phyloP scores from a whole-genome alignment of 371 early-diverging fungal species.

The Actinomucor elegans region DNA sequence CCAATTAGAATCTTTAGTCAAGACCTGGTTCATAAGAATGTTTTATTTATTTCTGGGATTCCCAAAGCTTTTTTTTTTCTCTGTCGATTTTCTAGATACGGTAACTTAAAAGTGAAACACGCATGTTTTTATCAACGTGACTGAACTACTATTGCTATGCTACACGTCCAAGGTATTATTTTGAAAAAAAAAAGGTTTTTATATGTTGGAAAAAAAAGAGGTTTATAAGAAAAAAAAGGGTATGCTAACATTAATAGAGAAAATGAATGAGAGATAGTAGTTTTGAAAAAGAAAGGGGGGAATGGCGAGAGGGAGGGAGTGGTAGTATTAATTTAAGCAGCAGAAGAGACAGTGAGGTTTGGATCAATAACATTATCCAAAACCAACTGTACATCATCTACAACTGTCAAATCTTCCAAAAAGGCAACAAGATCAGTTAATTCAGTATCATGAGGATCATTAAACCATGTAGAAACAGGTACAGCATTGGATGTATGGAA shows the following conservation, averaged over 20 bases:
- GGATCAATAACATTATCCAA: constrained; percentile 55
- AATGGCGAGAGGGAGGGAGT: constrained; percentile 8
- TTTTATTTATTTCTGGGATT: too few species aligned
- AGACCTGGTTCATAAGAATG: too few species aligned
- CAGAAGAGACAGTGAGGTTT: neutral
- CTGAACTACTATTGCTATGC: too few species aligned
- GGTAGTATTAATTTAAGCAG: constrained; percentile 3
- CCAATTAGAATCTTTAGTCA: too few species aligned
- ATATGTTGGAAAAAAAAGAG: too few species aligned
- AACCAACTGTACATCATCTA: constrained; percentile 87
- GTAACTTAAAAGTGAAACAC: too few species aligned
- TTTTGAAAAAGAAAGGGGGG: constrained; percentile 6
- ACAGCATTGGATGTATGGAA: constrained; percentile 95
- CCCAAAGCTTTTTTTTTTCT: too few species aligned
- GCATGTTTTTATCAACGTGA: too few species aligned
- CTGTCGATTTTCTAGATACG: too few species aligned
- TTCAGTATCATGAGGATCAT: constrained; percentile 94
- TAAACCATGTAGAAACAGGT: constrained; percentile 96
- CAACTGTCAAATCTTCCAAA: constrained; percentile 84
- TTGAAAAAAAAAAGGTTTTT: too few species aligned
- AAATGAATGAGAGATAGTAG: constrained; percentile 8
- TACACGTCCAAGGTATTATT: too few species aligned
- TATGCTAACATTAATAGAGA: constrained; percentile 20
- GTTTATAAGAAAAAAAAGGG: constrained; percentile 11
- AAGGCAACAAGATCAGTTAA: constrained; percentile 91